Evolutionary conservation across 2,329 filamentous ascomycete species (phyloP).

Genomic region (Aspergillus luchuensis): DNA sequence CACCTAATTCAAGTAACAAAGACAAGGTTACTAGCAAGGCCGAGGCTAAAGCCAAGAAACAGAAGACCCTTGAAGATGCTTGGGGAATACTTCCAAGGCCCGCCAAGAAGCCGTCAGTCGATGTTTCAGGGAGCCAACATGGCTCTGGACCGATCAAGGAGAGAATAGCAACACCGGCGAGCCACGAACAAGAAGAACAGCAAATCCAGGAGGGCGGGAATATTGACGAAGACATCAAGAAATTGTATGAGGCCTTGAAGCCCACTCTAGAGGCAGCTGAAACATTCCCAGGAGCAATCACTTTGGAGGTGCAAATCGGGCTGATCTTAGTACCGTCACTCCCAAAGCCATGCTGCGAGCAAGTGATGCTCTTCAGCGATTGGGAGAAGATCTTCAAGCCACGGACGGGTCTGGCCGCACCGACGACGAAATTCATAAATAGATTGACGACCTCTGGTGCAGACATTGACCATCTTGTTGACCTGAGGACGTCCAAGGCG

Average conservation of each 20-base stretch:
- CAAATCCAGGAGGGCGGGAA: constrained; percentile 1
- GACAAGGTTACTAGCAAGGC: constrained; percentile 22
- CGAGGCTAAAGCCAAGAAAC: constrained; percentile 24
- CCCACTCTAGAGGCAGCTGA: constrained; percentile 37
- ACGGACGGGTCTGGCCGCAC: constrained; percentile 26
- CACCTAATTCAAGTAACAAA: constrained; percentile 21
- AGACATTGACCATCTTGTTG: constrained; percentile 44
- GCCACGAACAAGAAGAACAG: neutral
- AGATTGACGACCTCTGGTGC: constrained; percentile 43
- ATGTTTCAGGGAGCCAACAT: neutral
- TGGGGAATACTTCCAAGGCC: constrained; percentile 27
- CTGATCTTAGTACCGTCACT: constrained; percentile 35
- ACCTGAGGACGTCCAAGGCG: constrained; percentile 30
- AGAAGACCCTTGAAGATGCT: constrained; percentile 33
- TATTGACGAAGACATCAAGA: constrained; percentile 18
- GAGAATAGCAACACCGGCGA: neutral
- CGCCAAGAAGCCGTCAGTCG: constrained; percentile 5
- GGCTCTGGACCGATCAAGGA: neutral
- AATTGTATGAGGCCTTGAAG: constrained; percentile 32
- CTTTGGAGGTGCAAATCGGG: constrained; percentile 42
- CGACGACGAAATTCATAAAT: constrained; percentile 39
- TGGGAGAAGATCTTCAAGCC: constrained; percentile 40
- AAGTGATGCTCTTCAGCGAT: constrained; percentile 23
- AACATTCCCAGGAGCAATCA: constrained; percentile 38
- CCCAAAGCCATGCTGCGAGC: constrained; percentile 24